These are phyloP conservation scores for Leccinum obscurum DNA, from an alignment of 768 basidiomycete genomes.

Conservation along the genomic window DNA sequence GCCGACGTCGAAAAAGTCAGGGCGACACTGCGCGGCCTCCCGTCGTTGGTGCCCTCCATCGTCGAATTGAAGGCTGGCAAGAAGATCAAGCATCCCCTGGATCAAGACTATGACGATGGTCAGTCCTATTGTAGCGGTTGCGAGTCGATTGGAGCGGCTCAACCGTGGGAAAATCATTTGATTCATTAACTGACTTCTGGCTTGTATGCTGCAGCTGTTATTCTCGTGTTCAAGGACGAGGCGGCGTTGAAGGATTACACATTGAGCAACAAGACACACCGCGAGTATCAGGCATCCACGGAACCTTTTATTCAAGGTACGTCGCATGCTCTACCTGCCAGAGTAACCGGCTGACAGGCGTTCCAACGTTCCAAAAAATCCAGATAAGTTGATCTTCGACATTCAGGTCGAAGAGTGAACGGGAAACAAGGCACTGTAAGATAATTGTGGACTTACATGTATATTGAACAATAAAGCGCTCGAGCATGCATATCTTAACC, in stretches of 20 bases:
- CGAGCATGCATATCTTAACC: background rate
- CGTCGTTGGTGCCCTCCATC: conserved; percentile 23
- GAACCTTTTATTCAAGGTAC: conserved; percentile 22
- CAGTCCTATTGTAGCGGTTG: background rate
- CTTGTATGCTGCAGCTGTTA: background rate
- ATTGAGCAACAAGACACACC: conserved; percentile 11
- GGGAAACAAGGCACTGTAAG: background rate
- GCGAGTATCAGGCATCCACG: conserved; percentile 5
- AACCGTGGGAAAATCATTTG: background rate
- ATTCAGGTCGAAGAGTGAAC: conserved; percentile 19
- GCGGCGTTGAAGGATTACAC: background rate
- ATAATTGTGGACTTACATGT: background rate
- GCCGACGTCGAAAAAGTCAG: conserved; percentile 4
- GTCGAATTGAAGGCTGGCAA: conserved; percentile 11
- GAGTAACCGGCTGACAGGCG: background rate
- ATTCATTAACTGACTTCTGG: background rate
- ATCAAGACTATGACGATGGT: conserved; percentile 29
- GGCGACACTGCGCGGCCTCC: conserved; percentile 12
- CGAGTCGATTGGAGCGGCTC: too few relatives aligned
- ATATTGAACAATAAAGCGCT: conserved; percentile 7
- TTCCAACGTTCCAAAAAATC: background rate
- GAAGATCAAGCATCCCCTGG: conserved; percentile 19
- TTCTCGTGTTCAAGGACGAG: background rate
- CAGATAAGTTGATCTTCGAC: conserved; percentile 28
- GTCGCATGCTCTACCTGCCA: background rate